Conservation (phyloP, 2,329 filamentous ascomycete genomes). For the Cryphonectria naterciae region DNA sequence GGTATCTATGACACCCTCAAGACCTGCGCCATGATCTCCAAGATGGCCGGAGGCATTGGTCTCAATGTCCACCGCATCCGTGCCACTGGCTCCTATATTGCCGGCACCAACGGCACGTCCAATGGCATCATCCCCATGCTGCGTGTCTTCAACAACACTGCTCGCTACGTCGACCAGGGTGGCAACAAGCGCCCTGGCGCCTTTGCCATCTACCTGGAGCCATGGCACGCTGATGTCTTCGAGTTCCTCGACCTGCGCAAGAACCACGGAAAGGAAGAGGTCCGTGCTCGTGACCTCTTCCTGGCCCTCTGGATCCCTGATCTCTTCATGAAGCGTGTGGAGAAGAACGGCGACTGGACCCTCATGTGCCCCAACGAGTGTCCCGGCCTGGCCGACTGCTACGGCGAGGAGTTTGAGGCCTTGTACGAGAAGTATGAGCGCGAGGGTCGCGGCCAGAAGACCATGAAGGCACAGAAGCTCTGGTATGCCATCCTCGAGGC, state of each 20-base stretch:
- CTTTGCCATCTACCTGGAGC: constrained; percentile 98
- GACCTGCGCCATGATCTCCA: constrained; percentile 99
- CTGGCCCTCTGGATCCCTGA: constrained; percentile 98
- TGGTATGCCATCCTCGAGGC: constrained; percentile 99
- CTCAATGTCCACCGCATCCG: constrained; percentile 96
- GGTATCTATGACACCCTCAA: constrained; percentile 99
- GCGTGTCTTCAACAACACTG: constrained; percentile 98
- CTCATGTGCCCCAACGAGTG: constrained; percentile 98
- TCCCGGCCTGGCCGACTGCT: constrained; percentile 91
- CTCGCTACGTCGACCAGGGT: constrained; percentile 97
- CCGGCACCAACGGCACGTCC: constrained; percentile 95
- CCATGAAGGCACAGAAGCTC: constrained; percentile 95
- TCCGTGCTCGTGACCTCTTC: constrained; percentile 95
- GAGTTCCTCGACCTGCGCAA: constrained; percentile 97
- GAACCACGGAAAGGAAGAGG: constrained; percentile 99
- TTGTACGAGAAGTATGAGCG: constrained; percentile 92
- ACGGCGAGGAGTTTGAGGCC: constrained; percentile 95
- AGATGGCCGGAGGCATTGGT: constrained; percentile 97
- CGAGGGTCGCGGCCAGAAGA: constrained; percentile 85
- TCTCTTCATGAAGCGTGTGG: constrained; percentile 99
- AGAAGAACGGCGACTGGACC: constrained; percentile 96
- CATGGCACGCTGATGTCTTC: constrained; percentile 97
- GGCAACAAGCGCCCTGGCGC: constrained; percentile 99
- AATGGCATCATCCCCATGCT: constrained; percentile 98
- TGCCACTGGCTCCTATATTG: constrained; percentile 96